Percentiles rank a stretch among this genome's conserved stretches.
Evolutionary conservation across 441 rosid species (phyloP).

Genomic region (Sinapis alba): DNA sequence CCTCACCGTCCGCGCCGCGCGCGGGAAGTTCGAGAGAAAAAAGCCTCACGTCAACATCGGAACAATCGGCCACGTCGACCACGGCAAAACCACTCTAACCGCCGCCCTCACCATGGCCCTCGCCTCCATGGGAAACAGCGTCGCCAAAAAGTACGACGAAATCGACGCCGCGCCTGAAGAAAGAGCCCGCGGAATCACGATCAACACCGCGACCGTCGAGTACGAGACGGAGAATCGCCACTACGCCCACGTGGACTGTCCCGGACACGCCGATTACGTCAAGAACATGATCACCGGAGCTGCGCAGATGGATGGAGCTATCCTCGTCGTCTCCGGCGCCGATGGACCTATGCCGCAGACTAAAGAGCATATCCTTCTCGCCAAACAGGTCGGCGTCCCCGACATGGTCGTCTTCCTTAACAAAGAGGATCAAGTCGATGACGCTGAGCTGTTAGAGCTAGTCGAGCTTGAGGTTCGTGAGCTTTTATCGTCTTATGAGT

Average conservation of each 20-base stretch:
- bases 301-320: constrained; percentile 93
- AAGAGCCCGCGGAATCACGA: constrained; percentile 94
- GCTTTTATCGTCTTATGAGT: constrained; percentile 79
- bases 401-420: constrained; percentile 89
- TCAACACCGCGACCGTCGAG: constrained; percentile 94
- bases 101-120: constrained; percentile 98
- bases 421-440: constrained; percentile 96
- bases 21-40: constrained; percentile 93
- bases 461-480: constrained; percentile 98
- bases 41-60: constrained; percentile 97
- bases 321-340: constrained; percentile 84
- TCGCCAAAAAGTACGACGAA: constrained; percentile 92
- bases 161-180: constrained; percentile 99
- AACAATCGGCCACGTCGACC: constrained; percentile 98
- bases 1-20: constrained; percentile 82
- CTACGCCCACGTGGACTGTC: constrained; percentile 92
- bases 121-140: constrained; percentile 69
- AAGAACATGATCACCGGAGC: constrained; percentile 93
- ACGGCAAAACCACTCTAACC: constrained; percentile 94
- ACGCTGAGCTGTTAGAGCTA: constrained; percentile 80
- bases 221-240: constrained; percentile 91
- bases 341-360: constrained; percentile 97
- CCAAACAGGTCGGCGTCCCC: constrained; percentile 92
- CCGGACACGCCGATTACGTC: constrained; percentile 93
- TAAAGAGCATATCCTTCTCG: constrained; percentile 83